Evolutionary conservation across 2,329 filamentous ascomycete species (phyloP), one percentile per base, ranked within the genome.

Genomic region (Helicocarpus griseus): DNA sequence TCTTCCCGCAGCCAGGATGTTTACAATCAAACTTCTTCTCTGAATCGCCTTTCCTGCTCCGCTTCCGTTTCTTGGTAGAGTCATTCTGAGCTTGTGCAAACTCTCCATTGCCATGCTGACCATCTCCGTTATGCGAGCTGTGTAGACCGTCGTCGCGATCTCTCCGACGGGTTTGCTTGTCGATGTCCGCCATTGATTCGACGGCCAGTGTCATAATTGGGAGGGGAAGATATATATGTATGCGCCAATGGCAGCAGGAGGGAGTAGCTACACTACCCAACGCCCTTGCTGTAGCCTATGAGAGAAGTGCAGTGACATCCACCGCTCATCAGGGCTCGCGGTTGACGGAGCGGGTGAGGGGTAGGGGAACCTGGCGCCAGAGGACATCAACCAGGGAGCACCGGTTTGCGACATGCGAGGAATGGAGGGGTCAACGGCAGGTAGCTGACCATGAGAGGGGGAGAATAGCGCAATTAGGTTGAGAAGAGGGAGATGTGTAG

Each of bases 1-100:
- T 94, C 76, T 96, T 98, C 38, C 89, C 90, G 63, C 93, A 98
- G 36, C 86, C 88, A 57, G 87, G 83, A 54, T 89, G 82, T 4
- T 86, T 84, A 65, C 93, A 98, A 62, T 87, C 84, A 57, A 89
- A 91, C 63, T 75, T 76, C 58, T 73, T 74, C 53, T 76, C 74
- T 33, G 69, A 61, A 43, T 68, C 68, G 31, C 69, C 67, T 54
- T 75, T 75, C 48, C 71, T 67, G 53, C 65, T 70, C 54, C 73
- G 66, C 57, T 70, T 69, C 49, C 70, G 66, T 57, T 73, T 73
- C 60, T 69, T 71, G 26, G 64, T 5, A 0, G 36, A 5, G 17
- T 50, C 38, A n/a, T n/a, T 31, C 17, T 19, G 35, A n/a, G 28
- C n/a, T 1, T 33, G 28, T n/a, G 28, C 6, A 41, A 38, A 19